A percentile compares a stretch with the other conserved stretches of the same genome.
phyloP scores from a whole-genome alignment of 176 grass and related monocot genomes.

The Zizania latifolia region DNA sequence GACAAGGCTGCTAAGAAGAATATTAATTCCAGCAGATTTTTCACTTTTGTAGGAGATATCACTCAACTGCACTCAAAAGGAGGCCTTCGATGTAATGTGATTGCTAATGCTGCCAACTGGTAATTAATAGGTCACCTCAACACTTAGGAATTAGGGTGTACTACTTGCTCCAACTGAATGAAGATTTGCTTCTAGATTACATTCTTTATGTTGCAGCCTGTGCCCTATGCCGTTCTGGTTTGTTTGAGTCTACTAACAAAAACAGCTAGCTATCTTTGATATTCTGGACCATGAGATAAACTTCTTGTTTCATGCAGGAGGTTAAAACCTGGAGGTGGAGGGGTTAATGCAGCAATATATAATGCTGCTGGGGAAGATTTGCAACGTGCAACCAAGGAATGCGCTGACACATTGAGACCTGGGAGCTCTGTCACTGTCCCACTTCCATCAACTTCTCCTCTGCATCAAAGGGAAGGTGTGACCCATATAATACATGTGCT shows the following conservation, averaged over 20 bases:
- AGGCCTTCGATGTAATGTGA: constrained; percentile 61
- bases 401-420: no score
- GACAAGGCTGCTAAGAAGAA: constrained; percentile 61
- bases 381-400: constrained; percentile 57
- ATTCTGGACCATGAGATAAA: not conserved
- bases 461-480: constrained; percentile 65
- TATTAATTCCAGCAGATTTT: constrained; percentile 61
- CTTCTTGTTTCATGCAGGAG: constrained; percentile 55
- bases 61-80: constrained; percentile 73
- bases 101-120: constrained; percentile 96
- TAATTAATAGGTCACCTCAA: constrained; percentile 36
- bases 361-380: constrained; percentile 68
- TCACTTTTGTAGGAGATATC: constrained; percentile 85
- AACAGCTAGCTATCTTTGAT: not conserved
- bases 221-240: not conserved
- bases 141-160: not conserved
- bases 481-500: constrained; percentile 98
- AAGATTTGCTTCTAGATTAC: not conserved
- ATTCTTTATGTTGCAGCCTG: not conserved
- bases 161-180: constrained; percentile 1
- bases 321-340: constrained; percentile 89
- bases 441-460: constrained; percentile 61
- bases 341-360: constrained; percentile 91
- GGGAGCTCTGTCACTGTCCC: no score
- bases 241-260: not conserved